Conservation (phyloP, 257 asterid genomes). For the Nemophila menziesii region DNA sequence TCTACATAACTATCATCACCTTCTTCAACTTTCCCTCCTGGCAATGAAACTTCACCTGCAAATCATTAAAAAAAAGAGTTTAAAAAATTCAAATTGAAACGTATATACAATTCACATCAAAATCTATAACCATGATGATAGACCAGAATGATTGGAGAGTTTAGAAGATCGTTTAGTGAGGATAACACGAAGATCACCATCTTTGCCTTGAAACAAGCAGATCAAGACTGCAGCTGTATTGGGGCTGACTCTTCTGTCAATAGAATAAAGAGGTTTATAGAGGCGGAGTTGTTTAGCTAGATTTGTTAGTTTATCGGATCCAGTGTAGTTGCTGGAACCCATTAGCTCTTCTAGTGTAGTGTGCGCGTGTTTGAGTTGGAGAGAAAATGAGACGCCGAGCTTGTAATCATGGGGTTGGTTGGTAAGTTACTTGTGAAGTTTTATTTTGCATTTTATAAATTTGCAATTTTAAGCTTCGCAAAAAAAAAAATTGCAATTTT, state of each 20-base stretch:
- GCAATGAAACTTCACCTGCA: slow-evolving; percentile 88
- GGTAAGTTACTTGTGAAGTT: no score
- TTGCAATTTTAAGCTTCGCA: no score
- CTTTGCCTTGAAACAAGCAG: slow-evolving; percentile 71
- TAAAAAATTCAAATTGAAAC: background rate
- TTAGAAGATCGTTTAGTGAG: slow-evolving; percentile 80
- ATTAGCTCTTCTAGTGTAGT: no score
- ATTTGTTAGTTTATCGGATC: slow-evolving; percentile 31
- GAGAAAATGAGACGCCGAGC: background rate
- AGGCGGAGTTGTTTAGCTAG: slow-evolving; percentile 70
- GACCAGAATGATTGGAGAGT: slow-evolving; percentile 90
- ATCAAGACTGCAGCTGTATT: slow-evolving; percentile 88
- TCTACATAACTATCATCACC: slow-evolving; percentile 57
- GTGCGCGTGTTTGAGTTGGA: background rate
- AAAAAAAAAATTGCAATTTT: no score
- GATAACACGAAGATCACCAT: slow-evolving; percentile 67
- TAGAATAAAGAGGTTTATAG: slow-evolving; percentile 39
- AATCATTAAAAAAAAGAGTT: background rate
- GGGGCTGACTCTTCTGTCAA: slow-evolving; percentile 45
- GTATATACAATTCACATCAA: background rate
- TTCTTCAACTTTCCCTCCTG: slow-evolving; percentile 94
- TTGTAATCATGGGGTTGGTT: no score
- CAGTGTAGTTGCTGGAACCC: slow-evolving; percentile 16
- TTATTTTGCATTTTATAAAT: no score
- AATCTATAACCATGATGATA: slow-evolving; percentile 3